These are phyloP conservation scores for Globisporangium parvum DNA, from an alignment of 352 stramenopile species.

Conservation along the genomic window DNA sequence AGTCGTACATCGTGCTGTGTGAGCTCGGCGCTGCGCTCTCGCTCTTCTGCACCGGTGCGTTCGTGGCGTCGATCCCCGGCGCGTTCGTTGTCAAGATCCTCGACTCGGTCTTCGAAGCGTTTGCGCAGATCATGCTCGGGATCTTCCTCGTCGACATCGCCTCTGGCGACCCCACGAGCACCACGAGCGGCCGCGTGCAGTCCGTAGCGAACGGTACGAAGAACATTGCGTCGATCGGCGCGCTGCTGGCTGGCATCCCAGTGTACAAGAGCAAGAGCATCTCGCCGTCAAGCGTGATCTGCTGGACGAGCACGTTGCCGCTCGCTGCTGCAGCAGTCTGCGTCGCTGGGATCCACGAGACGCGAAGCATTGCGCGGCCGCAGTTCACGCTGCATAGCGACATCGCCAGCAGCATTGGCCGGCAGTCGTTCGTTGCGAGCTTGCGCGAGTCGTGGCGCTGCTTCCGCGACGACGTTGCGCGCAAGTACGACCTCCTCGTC, in stretches of 20 bases:
- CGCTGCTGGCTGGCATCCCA: slow-evolving; percentile 56
- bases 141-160: slow-evolving; percentile 70
- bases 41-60: slow-evolving; percentile 46
- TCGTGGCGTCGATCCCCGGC: slow-evolving; percentile 44
- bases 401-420: neutral
- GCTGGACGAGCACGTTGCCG: slow-evolving; percentile 53
- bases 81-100: slow-evolving; percentile 67
- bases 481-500: slow-evolving; percentile 40
- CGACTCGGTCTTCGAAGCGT: slow-evolving; percentile 66
- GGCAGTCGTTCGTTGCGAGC: slow-evolving; percentile 11
- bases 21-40: slow-evolving; percentile 51
- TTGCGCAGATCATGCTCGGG: slow-evolving; percentile 78
- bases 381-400: neutral
- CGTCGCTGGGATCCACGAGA: slow-evolving; percentile 42
- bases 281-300: slow-evolving; percentile 42
- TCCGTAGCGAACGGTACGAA: slow-evolving; percentile 66
- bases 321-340: slow-evolving; percentile 46
- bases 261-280: slow-evolving; percentile 58
- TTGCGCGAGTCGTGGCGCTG: slow-evolving; percentile 24
- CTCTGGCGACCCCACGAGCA: slow-evolving; percentile 41
- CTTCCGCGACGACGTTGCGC: slow-evolving; percentile 41
- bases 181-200: slow-evolving; percentile 54
- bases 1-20: slow-evolving; percentile 77
- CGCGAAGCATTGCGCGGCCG: slow-evolving; percentile 1
- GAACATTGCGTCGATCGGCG: slow-evolving; percentile 57